Evolutionary conservation across 2,329 filamentous ascomycete genomes (phyloP), one percentile per base, ranked within the genome.

Genomic region (Coniosporium tulheliwenetii): DNA sequence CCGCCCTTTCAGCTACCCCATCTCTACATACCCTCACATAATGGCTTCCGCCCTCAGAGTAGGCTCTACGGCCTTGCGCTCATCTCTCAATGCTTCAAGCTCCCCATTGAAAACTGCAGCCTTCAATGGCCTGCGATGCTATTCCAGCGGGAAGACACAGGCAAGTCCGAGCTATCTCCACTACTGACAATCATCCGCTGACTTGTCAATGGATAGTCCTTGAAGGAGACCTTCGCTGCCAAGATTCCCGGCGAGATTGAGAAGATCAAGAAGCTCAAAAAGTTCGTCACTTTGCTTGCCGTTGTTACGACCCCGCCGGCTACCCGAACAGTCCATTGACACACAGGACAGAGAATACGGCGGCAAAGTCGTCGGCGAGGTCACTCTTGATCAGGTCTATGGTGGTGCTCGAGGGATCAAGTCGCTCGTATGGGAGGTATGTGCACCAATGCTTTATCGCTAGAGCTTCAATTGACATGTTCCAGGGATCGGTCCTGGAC

Each of bases 401-500:
- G 91, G 91, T 64, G 91, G 91, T 79, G 91, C 91, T 60, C 89
- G 91, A 73, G 89, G 91, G 60, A 93, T 98, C 72, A 98, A 96
- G 79, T 81, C 81, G 54, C 81, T 98, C 47, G 91, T 98, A 57
- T 98, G 91, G 91, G 91, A 98, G 71, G 81, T 71, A 49, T 39
- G 58, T 52, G 44, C 37, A 26, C n/a, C 9, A 19, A 31, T 15
- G 10, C 10, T 41, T 5, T 15, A 9, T 10, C 14, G 26, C 14
- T 31, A 41, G 38, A 37, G 13, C 26, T 34, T 13, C 30, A 42
- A n/a, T 19, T 36, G 31, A 30, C 30, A 30, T 10, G n/a, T 30
- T 30, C 32, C 42, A 73, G 69, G 79, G 89, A 56, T 98, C 91
- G 58, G 91, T 98, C 56, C 82, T 98, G 58, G 91, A 98, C 69